Evolutionary conservation across 179 eudicot species (phyloP).

Genomic region (Vitellaria paradoxa): DNA sequence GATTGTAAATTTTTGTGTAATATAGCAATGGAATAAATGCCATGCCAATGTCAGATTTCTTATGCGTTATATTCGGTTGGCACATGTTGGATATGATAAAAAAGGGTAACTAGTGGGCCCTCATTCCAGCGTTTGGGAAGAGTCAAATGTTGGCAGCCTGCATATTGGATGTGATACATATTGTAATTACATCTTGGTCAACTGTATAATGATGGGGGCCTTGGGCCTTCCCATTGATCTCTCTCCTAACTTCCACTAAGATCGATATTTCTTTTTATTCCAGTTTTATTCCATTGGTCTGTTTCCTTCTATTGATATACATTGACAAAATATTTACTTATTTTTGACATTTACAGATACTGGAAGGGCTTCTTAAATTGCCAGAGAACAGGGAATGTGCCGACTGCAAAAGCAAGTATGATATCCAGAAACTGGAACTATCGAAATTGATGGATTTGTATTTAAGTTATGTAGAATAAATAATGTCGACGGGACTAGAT

Average conservation of each 20-base stretch:
- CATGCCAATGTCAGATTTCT: too few relatives aligned
- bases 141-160: too few relatives aligned
- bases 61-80: too few relatives aligned
- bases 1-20: too few relatives aligned
- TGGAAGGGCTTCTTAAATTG: slow-evolving; percentile 94
- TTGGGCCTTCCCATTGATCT: not conserved
- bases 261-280: not conserved
- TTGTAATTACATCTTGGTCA: too few relatives aligned
- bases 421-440: not conserved
- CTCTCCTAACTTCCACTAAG: not conserved
- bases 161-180: too few relatives aligned
- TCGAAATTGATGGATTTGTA: not conserved
- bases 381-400: slow-evolving; percentile 99
- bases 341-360: slow-evolving; percentile 48
- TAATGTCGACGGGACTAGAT: not conserved
- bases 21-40: too few relatives aligned
- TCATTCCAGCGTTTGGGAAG: too few relatives aligned
- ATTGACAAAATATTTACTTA: not conserved
- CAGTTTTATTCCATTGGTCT: slow-evolving; percentile 6
- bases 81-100: too few relatives aligned
- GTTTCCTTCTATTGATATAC: not conserved
- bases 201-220: not conserved
- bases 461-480: not conserved
- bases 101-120: too few relatives aligned
- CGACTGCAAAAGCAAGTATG: slow-evolving; percentile 81